These are phyloP conservation scores for Baorangia bicolor DNA, from an alignment of 768 basidiomycete genomes.

Conservation along the genomic window DNA sequence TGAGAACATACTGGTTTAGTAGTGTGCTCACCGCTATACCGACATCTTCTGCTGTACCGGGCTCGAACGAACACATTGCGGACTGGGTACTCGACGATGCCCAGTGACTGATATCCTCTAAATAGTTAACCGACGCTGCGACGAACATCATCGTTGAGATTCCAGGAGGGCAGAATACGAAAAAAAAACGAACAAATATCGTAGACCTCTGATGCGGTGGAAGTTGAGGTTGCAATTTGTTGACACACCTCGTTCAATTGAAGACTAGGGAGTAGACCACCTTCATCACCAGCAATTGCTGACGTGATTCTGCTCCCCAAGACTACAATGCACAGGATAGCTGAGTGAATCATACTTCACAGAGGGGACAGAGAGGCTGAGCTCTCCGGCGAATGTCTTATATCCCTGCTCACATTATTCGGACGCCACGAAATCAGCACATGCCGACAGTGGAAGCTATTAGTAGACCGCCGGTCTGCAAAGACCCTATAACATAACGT, in stretches of 20 bases:
- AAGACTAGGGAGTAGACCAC: background rate
- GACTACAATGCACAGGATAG: background rate
- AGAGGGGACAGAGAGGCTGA: background rate
- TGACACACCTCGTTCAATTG: slow-evolving; percentile 26
- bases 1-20: no score
- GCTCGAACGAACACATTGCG: slow-evolving; percentile 55
- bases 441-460: no score
- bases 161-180: background rate
- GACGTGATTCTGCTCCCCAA: background rate
- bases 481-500: no score
- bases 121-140: slow-evolving; percentile 31
- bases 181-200: slow-evolving; percentile 36
- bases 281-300: background rate
- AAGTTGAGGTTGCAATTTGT: slow-evolving; percentile 38
- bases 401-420: no score
- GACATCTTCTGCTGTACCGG: slow-evolving; percentile 51
- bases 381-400: no score
- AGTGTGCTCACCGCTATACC: slow-evolving; percentile 40
- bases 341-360: background rate
- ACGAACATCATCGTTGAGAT: background rate
- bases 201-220: slow-evolving; percentile 46
- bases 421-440: no score
- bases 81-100: slow-evolving; percentile 46
- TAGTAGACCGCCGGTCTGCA: no score
- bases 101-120: slow-evolving; percentile 48